Evolutionary conservation across 1,284 basidiomycete genomes (phyloP), one percentile per base, ranked within the genome.

Genomic region (Puccinia novopanici): DNA sequence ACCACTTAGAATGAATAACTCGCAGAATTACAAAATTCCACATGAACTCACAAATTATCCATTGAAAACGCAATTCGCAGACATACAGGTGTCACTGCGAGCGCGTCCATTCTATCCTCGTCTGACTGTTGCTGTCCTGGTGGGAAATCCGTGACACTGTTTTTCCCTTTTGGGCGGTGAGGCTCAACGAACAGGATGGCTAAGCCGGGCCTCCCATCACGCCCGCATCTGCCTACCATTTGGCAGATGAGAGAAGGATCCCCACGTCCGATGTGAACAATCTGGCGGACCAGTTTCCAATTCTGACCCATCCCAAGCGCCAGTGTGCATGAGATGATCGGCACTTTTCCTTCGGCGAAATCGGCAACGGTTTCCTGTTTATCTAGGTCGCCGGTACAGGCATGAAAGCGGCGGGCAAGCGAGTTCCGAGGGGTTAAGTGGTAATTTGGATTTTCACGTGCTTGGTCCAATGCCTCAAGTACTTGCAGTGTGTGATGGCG

Each of bases 41-140:
- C 2, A 61, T 13, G 37, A 2, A 61, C 27, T 45, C 65, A 2
- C n/a, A 67, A n/a, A n/a, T n/a, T n/a, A n/a, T n/a, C n/a, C n/a
- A n/a, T n/a, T n/a, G n/a, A n/a, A n/a, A n/a, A n/a, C 65, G 40
- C 40, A 22, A 65, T 40, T 12, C 50, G 42, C 3, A 72, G 70
- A 72, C 70, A 72, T 9, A 50, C 48, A 13, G 70, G 70, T 13
- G 50, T 52, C 4, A 52, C 19, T 52, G 50, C 9, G 19, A 52
- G 50, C 4, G 70, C 70, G 54, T 72, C 34, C 70, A 72, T 72
- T 8, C 70, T 22, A 22, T 72, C 70, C 42, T 72, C 70, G 42
- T 72, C 34, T 6, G 48, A 34, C 15, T 52, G 48, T 22, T 34
- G 8, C 1, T 37, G 17, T 1, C 48, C 34, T 34, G 17, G 17